phyloP scores from a whole-genome alignment of 2,329 filamentous ascomycete species.

The Stemphylium vesicarium region DNA sequence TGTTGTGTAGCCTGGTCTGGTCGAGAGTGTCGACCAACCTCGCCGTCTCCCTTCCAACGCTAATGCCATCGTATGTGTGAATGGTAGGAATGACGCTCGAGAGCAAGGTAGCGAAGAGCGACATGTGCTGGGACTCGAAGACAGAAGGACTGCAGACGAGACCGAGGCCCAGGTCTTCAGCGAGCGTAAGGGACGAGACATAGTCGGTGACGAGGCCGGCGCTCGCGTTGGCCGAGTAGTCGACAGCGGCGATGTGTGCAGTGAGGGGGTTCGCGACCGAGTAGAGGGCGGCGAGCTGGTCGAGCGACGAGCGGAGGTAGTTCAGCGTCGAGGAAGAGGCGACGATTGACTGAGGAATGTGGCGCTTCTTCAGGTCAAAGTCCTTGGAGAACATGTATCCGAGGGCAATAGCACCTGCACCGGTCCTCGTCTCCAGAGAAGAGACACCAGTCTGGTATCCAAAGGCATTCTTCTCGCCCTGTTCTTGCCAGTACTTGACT shows the following conservation, averaged over 20 bases:
- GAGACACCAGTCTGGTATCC: constrained; percentile 80
- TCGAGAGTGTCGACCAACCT: constrained; percentile 82
- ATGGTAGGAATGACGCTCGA: constrained; percentile 80
- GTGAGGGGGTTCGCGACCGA: constrained; percentile 91
- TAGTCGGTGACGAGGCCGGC: constrained; percentile 87
- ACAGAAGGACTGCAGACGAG: constrained; percentile 84
- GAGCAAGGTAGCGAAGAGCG: constrained; percentile 82
- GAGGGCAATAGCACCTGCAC: constrained; percentile 87
- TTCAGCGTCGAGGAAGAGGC: constrained; percentile 83
- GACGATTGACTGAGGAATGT: constrained; percentile 88
- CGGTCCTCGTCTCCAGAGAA: constrained; percentile 82
- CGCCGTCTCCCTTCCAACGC: constrained; percentile 80
- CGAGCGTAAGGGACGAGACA: constrained; percentile 75
- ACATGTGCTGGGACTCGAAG: constrained; percentile 95
- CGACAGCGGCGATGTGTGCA: constrained; percentile 87
- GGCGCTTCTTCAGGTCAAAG: constrained; percentile 88
- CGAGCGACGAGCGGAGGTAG: constrained; percentile 80
- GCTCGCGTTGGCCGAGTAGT: constrained; percentile 72
- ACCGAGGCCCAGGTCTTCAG: constrained; percentile 88
- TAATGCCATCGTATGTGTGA: constrained; percentile 87
- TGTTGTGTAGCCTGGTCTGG: constrained; percentile 70
- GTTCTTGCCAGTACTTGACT: constrained; percentile 75
- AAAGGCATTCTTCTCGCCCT: constrained; percentile 77
- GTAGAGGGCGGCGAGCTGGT: constrained; percentile 91
- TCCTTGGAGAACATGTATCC: constrained; percentile 98